Conservation (phyloP, 2,329 filamentous ascomycete genomes). For the Pyrenophora tritici-repentis region DNA sequence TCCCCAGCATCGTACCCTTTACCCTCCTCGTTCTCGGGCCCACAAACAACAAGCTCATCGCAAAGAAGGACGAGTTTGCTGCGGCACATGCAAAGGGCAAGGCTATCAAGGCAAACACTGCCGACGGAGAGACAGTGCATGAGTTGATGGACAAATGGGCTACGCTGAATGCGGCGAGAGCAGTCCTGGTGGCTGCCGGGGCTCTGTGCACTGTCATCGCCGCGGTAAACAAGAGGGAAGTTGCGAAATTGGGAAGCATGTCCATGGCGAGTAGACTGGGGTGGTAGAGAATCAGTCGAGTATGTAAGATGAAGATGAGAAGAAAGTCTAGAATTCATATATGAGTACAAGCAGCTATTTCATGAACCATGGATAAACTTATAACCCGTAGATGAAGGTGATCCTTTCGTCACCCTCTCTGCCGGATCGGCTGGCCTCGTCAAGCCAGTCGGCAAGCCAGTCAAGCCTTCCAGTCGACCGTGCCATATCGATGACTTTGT, state of each 20-base stretch:
- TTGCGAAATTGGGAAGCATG: constrained; percentile 26
- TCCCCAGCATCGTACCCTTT: constrained; percentile 58
- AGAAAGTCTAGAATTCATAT: too few species aligned
- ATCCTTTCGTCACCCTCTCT: constrained; percentile 53
- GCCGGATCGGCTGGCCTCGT: constrained; percentile 41
- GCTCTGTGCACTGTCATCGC: constrained; percentile 33
- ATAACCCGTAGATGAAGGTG: constrained; percentile 52
- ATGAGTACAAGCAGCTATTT: too few species aligned
- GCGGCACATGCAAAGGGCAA: constrained; percentile 46
- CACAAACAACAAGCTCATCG: constrained; percentile 56
- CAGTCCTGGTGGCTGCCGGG: constrained; percentile 40
- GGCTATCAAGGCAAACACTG: constrained; percentile 43
- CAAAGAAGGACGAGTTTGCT: constrained; percentile 50
- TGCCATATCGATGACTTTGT: constrained; percentile 5
- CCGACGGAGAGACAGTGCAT: constrained; percentile 55
- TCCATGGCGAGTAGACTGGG: too few species aligned
- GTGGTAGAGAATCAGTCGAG: too few species aligned
- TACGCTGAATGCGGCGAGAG: constrained; percentile 56
- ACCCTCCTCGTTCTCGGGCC: constrained; percentile 54
- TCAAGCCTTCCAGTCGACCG: constrained; percentile 19
- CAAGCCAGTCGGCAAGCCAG: constrained; percentile 35
- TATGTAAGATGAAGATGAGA: too few species aligned
- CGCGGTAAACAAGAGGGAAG: constrained; percentile 33
- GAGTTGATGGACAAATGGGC: constrained; percentile 62
- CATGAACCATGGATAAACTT: background rate